Conservation (phyloP, 768 basidiomycete species). For the Lyophyllum semitale region DNA sequence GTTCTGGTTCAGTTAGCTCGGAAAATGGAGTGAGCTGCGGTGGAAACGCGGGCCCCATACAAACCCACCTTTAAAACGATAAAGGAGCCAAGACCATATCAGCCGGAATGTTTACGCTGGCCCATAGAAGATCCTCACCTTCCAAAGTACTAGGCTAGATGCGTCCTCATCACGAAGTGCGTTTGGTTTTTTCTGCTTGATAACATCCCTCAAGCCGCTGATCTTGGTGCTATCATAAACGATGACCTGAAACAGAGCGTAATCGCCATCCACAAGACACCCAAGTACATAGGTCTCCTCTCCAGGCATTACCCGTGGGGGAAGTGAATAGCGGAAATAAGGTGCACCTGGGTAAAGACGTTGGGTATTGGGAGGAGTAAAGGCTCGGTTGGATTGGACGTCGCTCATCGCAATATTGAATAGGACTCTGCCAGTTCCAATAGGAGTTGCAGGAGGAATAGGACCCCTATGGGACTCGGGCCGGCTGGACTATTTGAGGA, state of each 20-base stretch:
- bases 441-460: too few species aligned
- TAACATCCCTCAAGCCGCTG: background rate
- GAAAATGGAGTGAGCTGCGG: background rate
- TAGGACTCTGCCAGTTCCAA: too few species aligned
- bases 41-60: background rate
- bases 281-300: background rate
- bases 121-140: conserved; percentile 2
- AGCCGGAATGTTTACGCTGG: conserved; percentile 2
- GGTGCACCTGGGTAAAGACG: background rate
- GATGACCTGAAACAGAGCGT: conserved; percentile 1
- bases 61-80: background rate
- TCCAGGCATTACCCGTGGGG: background rate
- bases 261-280: background rate
- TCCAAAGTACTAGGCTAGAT: conserved; percentile 1
- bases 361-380: background rate
- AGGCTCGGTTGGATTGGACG: conserved; percentile 5
- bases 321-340: background rate
- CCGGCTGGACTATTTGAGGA: too few species aligned
- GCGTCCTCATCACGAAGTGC: too few species aligned
- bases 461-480: too few species aligned
- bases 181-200: too few species aligned
- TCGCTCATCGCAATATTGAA: conserved; percentile 4
- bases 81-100: background rate
- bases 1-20: background rate
- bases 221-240: conserved; percentile 2